These are phyloP conservation scores for Pseudonitzschia delicatissima DNA, from an alignment of 108 stramenopile genomes.

Conservation along the genomic window DNA sequence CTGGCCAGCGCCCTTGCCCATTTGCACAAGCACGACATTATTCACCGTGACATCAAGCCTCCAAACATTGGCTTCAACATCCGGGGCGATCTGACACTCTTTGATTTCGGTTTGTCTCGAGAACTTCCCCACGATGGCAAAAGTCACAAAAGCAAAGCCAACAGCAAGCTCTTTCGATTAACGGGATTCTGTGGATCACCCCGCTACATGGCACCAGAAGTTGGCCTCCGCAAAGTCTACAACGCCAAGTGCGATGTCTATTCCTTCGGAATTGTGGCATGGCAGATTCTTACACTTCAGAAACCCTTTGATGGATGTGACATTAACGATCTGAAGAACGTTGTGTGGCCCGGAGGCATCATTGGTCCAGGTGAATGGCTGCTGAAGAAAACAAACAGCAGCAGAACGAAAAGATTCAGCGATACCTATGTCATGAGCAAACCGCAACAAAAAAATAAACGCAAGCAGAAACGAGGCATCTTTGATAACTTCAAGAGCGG, in stretches of 20 bases:
- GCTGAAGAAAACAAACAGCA: no score
- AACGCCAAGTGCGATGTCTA: slow-evolving; percentile 52
- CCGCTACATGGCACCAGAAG: slow-evolving; percentile 70
- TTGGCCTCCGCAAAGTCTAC: slow-evolving; percentile 30
- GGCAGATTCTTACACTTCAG: slow-evolving; percentile 24
- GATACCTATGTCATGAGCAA: no score
- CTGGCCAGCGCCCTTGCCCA: slow-evolving; percentile 21
- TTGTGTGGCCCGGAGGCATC: neutral
- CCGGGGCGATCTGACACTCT: slow-evolving; percentile 40
- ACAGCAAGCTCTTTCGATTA: neutral
- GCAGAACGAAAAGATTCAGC: neutral
- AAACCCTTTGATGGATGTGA: neutral
- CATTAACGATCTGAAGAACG: neutral
- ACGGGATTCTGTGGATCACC: slow-evolving; percentile 45
- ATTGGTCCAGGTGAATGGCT: no score
- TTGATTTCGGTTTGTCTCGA: slow-evolving; percentile 56
- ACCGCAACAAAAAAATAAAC: no score
- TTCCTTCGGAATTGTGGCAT: slow-evolving; percentile 48
- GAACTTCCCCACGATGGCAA: slow-evolving; percentile 29
- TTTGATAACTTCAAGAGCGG: no score
- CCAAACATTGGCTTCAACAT: slow-evolving; percentile 29
- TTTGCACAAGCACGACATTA: slow-evolving; percentile 20
- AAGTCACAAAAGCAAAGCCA: no score
- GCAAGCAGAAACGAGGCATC: no score
- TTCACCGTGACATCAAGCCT: slow-evolving; percentile 32